These are phyloP conservation scores for Lasiodiplodia sp. DNA, from an alignment of 2,329 filamentous ascomycete genomes.

Conservation along the genomic window DNA sequence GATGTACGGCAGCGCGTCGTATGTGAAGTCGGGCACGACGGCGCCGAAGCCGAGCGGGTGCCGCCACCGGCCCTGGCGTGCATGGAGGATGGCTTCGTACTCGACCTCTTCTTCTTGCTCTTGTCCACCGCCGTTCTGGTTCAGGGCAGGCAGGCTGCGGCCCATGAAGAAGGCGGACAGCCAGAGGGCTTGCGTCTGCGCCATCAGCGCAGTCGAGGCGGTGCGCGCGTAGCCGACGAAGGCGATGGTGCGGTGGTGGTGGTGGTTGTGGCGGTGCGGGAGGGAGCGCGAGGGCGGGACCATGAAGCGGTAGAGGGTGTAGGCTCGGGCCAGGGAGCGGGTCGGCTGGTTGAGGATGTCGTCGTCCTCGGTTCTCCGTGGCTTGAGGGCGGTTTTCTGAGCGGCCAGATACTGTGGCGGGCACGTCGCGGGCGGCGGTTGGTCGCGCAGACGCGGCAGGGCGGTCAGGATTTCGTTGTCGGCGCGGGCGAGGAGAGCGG, in stretches of 20 bases:
- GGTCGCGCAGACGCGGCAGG: conserved; percentile 58
- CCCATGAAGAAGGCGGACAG: conserved; percentile 68
- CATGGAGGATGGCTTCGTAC: conserved; percentile 40
- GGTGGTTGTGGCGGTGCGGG: conserved; percentile 32
- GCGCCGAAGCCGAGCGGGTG: conserved; percentile 41
- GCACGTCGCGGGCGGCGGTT: background rate
- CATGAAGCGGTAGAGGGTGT: conserved; percentile 56
- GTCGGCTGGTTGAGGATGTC: background rate
- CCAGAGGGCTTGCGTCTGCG: conserved; percentile 51
- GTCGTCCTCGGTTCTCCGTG: background rate
- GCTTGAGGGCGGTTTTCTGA: background rate
- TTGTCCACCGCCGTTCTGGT: background rate
- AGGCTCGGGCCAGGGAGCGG: conserved; percentile 37
- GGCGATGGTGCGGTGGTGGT: conserved; percentile 45
- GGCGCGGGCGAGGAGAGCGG: conserved; percentile 40
- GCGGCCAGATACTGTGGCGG: background rate
- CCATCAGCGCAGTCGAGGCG: conserved; percentile 46
- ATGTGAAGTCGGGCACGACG: conserved; percentile 40
- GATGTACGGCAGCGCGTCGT: conserved; percentile 41
- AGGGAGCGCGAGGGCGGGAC: conserved; percentile 42
- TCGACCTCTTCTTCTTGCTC: background rate
- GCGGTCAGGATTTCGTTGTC: conserved; percentile 60
- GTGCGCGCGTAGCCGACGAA: conserved; percentile 51
- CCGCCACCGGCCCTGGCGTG: conserved; percentile 42
- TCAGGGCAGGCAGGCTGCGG: conserved; percentile 45